A percentile compares a stretch with the other conserved stretches of the same genome.
These are phyloP conservation scores for Mimosa bimucronata DNA, from an alignment of 306 rosid genomes.

Conservation along the genomic window DNA sequence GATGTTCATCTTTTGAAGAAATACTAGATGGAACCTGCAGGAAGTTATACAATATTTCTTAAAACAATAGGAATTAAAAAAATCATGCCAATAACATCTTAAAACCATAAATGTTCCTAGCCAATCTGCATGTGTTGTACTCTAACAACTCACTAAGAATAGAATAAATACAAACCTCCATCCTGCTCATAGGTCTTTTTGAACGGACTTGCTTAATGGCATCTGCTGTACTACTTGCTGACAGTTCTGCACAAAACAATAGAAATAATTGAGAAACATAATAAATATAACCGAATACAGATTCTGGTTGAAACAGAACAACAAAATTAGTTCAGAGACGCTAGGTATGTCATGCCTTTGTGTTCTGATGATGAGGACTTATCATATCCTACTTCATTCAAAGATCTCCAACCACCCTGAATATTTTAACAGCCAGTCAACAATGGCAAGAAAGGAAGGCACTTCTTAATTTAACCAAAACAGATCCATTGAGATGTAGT, in stretches of 20 bases:
- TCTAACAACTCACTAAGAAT: conserved; percentile 20
- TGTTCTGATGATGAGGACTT: conserved; percentile 54
- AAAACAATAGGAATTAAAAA: not conserved
- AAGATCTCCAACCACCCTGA: conserved; percentile 76
- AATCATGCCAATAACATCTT: conserved; percentile 15
- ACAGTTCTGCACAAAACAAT: conserved; percentile 57
- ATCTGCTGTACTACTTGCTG: conserved; percentile 63
- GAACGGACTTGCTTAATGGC: conserved; percentile 63
- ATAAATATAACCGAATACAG: conserved; percentile 25
- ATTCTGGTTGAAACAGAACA: conserved; percentile 26
- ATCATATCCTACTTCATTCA: conserved; percentile 49
- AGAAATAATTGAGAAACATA: conserved; percentile 36
- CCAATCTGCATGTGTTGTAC: not conserved
- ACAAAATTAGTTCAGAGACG: conserved; percentile 33
- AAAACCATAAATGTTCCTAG: not conserved
- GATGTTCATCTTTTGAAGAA: conserved; percentile 48
- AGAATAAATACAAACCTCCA: conserved; percentile 65
- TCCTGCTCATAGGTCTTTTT: conserved; percentile 80
- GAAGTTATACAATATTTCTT: conserved; percentile 28
- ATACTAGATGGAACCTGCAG: conserved; percentile 67
- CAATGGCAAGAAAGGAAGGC: conserved; percentile 26
- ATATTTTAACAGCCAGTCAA: conserved; percentile 38
- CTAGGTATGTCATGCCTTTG: conserved; percentile 60
- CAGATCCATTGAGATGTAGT: conserved; percentile 31
- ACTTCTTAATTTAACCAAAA: conserved; percentile 33